phyloP scores from a whole-genome alignment of 2,329 filamentous ascomycete species.

The Colletotrichum acutatum region DNA sequence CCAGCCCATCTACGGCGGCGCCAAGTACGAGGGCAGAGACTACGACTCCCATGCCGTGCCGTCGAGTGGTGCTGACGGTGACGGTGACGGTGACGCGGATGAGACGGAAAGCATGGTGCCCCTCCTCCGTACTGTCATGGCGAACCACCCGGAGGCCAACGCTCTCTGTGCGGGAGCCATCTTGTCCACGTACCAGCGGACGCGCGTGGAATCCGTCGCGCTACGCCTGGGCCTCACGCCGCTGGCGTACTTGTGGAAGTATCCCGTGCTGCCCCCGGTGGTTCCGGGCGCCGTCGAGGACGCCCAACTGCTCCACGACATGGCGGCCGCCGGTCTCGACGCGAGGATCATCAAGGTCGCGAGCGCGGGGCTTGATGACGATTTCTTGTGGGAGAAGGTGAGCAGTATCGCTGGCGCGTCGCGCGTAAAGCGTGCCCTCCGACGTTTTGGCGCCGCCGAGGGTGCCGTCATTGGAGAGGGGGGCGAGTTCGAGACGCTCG shows the following conservation, averaged over 20 bases:
- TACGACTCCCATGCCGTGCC: constrained; percentile 61
- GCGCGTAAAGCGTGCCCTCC: constrained; percentile 64
- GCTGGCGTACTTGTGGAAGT: constrained; percentile 93
- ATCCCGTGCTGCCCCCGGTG: constrained; percentile 74
- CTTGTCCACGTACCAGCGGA: constrained; percentile 94
- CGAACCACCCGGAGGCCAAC: constrained; percentile 81
- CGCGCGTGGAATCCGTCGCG: constrained; percentile 92
- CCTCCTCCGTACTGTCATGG: constrained; percentile 75
- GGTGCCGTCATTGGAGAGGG: constrained; percentile 90
- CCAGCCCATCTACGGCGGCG: constrained; percentile 76
- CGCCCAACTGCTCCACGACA: constrained; percentile 78
- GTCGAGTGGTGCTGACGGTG: constrained; percentile 32
- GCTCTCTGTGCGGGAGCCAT: constrained; percentile 93
- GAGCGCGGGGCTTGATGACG: constrained; percentile 85
- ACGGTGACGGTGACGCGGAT: constrained; percentile 58
- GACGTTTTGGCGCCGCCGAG: constrained; percentile 73
- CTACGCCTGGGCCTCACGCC: constrained; percentile 84
- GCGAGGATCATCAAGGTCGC: constrained; percentile 96
- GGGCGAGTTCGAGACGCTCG: constrained; percentile 95
- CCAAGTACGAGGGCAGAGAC: constrained; percentile 76
- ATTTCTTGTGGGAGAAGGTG: constrained; percentile 84
- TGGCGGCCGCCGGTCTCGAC: constrained; percentile 81
- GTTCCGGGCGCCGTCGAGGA: constrained; percentile 48
- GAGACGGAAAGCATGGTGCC: constrained; percentile 90
- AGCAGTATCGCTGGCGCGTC: constrained; percentile 63